Evolutionary conservation across 805 yeast species (phyloP).

Genomic region (Lipomyces spencermartinsiae): DNA sequence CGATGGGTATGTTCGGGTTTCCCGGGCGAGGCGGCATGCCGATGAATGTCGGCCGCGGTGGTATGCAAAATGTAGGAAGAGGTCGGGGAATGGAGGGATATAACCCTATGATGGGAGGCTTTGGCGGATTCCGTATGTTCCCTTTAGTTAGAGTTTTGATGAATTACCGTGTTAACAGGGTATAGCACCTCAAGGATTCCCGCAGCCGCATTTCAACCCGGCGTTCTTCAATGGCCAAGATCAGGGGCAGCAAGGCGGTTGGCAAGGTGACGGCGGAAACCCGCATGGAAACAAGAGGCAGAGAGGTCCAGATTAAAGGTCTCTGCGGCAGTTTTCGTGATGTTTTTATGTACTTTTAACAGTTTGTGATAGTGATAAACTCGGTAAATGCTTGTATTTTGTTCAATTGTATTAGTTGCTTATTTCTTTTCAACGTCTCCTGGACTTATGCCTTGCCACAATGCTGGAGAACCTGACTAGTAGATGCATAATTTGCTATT

Average conservation of each 20-base stretch:
- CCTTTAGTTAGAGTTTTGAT: neutral
- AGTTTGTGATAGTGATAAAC: neutral
- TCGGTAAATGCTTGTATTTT: neutral
- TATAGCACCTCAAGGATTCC: conserved; percentile 33
- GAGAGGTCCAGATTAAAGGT: conserved; percentile 22
- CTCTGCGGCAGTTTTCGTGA: neutral
- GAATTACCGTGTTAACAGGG: neutral
- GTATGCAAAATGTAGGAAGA: conserved; percentile 20
- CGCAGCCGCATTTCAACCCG: conserved; percentile 37
- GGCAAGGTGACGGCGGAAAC: conserved; percentile 34
- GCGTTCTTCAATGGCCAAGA: conserved; percentile 36
- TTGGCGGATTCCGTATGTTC: conserved; percentile 32
- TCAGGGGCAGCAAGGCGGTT: conserved; percentile 28
- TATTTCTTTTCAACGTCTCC: neutral
- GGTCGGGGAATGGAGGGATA: conserved; percentile 36
- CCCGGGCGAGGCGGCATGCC: conserved; percentile 34
- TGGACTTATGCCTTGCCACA: neutral
- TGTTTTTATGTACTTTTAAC: neutral
- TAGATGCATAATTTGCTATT: conserved; percentile 2
- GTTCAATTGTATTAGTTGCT: neutral
- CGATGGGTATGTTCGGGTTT: conserved; percentile 35
- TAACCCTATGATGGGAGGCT: conserved; percentile 23
- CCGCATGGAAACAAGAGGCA: conserved; percentile 39
- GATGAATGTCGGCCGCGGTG: conserved; percentile 29
- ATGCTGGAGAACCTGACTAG: neutral